Evolutionary conservation across 2,329 filamentous ascomycete genomes (phyloP).

Genomic region (Sclerotinia subarctica): DNA sequence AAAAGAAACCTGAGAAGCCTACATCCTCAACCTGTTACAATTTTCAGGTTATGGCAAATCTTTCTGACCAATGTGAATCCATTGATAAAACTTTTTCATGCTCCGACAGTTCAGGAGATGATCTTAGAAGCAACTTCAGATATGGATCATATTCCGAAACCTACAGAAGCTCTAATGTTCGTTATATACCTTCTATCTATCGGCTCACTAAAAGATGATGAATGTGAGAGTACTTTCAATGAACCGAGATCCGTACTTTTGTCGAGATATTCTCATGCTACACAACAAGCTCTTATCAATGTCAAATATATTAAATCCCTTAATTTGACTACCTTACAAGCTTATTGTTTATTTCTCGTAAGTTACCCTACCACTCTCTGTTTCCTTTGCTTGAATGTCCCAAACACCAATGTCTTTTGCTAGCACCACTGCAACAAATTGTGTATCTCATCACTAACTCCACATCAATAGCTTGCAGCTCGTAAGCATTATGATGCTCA

Average conservation of each 20-base stretch:
- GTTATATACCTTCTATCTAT: constrained; percentile 60
- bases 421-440: constrained; percentile 20
- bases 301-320: constrained; percentile 63
- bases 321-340: constrained; percentile 64
- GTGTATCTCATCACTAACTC: not conserved
- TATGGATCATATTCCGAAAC: constrained; percentile 44
- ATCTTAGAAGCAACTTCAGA: constrained; percentile 60
- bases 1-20: constrained; percentile 45
- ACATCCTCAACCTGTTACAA: constrained; percentile 58
- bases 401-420: constrained; percentile 6
- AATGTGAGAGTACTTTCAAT: constrained; percentile 52
- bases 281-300: constrained; percentile 65
- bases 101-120: constrained; percentile 60
- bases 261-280: constrained; percentile 54
- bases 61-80: constrained; percentile 70
- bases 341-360: constrained; percentile 65
- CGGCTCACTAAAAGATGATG: constrained; percentile 55
- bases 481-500: constrained; percentile 42
- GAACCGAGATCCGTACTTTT: constrained; percentile 52
- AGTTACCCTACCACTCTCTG: constrained; percentile 29
- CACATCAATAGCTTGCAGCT: constrained; percentile 33
- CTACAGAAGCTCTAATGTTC: constrained; percentile 68
- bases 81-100: constrained; percentile 65
- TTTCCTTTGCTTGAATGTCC: not conserved
- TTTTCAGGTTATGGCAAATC: constrained; percentile 65